These are phyloP conservation scores for Aureobasidium sp. DNA, from an alignment of 2,329 filamentous ascomycete species.

Conservation along the genomic window DNA sequence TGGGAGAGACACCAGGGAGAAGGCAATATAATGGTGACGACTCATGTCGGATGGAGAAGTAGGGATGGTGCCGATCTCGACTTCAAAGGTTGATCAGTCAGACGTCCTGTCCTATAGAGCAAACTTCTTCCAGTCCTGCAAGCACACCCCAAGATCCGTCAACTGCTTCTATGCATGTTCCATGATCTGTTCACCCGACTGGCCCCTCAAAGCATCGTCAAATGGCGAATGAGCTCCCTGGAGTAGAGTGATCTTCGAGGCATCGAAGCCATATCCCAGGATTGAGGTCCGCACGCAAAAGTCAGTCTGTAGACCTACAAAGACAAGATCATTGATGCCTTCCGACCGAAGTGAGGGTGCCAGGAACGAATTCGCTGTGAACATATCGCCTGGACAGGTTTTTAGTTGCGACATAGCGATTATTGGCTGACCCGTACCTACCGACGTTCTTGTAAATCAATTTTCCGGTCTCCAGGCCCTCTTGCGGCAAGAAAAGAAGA, in stretches of 20 bases:
- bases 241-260: background rate
- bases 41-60: too few relatives aligned
- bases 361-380: background rate
- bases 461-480: background rate
- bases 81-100: too few relatives aligned
- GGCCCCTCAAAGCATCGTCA: background rate
- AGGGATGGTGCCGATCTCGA: too few relatives aligned
- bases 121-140: background rate
- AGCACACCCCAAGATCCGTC: background rate
- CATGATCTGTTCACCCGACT: background rate
- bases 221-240: background rate
- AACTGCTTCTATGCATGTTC: background rate
- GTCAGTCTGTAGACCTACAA: background rate
- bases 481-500: background rate
- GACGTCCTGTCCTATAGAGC: too few relatives aligned
- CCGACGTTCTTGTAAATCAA: background rate
- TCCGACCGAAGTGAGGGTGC: background rate
- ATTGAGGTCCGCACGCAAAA: background rate
- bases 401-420: background rate
- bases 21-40: too few relatives aligned
- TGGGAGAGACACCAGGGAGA: too few relatives aligned
- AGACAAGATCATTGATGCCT: background rate
- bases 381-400: background rate
- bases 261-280: background rate
- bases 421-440: background rate